phyloP scores from a whole-genome alignment of 2,329 filamentous ascomycete species.

The Calonectria henricotiae region DNA sequence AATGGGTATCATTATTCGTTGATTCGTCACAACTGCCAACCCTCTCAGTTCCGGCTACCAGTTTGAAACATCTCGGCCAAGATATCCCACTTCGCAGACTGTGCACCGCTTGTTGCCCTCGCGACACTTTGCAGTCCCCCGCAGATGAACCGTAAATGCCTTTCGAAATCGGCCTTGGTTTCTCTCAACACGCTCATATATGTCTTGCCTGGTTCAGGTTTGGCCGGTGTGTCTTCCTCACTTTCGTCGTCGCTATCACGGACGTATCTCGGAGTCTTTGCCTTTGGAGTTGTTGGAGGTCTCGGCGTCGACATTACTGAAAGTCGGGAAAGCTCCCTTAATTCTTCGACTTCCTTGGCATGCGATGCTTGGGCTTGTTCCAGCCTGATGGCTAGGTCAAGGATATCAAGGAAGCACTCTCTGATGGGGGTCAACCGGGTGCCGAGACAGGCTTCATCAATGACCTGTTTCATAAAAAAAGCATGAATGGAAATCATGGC shows the following conservation, averaged over 20 bases:
- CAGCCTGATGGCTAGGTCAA: slow-evolving; percentile 83
- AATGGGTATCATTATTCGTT: slow-evolving; percentile 51
- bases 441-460: slow-evolving; percentile 80
- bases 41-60: slow-evolving; percentile 52
- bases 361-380: slow-evolving; percentile 71
- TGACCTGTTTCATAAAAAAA: slow-evolving; percentile 74
- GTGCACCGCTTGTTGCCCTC: slow-evolving; percentile 77
- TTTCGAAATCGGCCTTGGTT: slow-evolving; percentile 76
- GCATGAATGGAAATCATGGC: slow-evolving; percentile 83
- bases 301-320: slow-evolving; percentile 43
- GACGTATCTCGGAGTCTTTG: slow-evolving; percentile 50
- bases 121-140: slow-evolving; percentile 83
- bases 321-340: slow-evolving; percentile 57
- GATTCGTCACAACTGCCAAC: slow-evolving; percentile 40
- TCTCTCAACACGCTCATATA: slow-evolving; percentile 70
- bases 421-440: slow-evolving; percentile 79
- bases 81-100: slow-evolving; percentile 80
- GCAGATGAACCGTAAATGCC: slow-evolving; percentile 78
- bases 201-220: slow-evolving; percentile 54
- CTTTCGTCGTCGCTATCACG: slow-evolving; percentile 54
- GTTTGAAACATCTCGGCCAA: slow-evolving; percentile 85
- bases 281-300: slow-evolving; percentile 42
- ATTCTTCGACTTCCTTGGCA: slow-evolving; percentile 55
- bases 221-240: slow-evolving; percentile 53
- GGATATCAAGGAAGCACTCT: slow-evolving; percentile 80